A percentile compares a stretch with the other conserved stretches of the same genome.
These are phyloP conservation scores for Aureobasidium sp. DNA, from an alignment of 2,329 filamentous ascomycete species.

Conservation along the genomic window DNA sequence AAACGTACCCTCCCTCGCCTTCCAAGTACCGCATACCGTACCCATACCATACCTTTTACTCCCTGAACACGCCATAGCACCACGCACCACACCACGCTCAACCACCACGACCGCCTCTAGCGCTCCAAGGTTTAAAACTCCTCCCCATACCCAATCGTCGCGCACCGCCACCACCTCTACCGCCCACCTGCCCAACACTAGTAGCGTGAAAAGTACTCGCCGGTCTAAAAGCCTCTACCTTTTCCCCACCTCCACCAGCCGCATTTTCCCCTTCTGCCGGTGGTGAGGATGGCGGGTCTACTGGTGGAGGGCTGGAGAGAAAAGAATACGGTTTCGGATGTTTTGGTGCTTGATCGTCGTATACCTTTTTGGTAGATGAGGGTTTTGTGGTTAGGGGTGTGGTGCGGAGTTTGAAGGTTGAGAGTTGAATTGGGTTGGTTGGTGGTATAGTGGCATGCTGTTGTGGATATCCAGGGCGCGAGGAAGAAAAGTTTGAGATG, in stretches of 20 bases:
- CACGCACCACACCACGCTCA: background rate
- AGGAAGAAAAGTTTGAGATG: conserved; percentile 24
- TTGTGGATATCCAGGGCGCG: background rate
- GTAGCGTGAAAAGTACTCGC: conserved; percentile 37
- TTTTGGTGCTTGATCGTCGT: conserved; percentile 13
- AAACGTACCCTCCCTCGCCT: too few species aligned
- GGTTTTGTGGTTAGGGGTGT: conserved; percentile 28
- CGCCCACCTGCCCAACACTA: conserved; percentile 28
- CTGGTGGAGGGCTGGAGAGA: conserved; percentile 34
- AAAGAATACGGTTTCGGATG: conserved; percentile 40
- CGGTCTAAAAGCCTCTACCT: conserved; percentile 23
- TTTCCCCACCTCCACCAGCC: background rate
- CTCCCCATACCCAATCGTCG: conserved; percentile 41
- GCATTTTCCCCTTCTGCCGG: conserved; percentile 17
- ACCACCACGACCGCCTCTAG: conserved; percentile 15
- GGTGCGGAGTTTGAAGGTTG: conserved; percentile 22
- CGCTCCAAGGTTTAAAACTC: conserved; percentile 43
- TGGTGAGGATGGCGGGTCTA: conserved; percentile 15
- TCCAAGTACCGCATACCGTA: too few species aligned
- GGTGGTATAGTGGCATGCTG: conserved; percentile 2
- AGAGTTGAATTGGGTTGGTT: background rate
- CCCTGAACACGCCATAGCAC: too few species aligned
- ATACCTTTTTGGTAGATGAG: background rate
- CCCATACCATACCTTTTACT: too few species aligned
- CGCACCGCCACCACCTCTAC: conserved; percentile 20